Evolutionary conservation across 306 rosid genomes (phyloP), one percentile per base, ranked within the genome.

Genomic region (Lagenaria siceraria): DNA sequence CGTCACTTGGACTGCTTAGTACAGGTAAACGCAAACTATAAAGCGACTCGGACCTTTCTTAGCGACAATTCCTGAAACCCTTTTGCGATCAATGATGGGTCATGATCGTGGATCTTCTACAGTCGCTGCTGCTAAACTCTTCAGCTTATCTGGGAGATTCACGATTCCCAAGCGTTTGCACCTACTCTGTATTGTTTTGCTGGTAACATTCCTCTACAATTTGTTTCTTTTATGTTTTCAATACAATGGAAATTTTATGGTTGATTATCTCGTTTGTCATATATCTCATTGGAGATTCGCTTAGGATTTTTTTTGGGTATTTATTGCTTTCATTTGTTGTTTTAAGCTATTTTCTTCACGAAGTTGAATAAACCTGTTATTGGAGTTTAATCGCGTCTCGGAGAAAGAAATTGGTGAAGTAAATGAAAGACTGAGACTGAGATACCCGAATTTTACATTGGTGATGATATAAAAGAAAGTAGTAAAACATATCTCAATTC

Each of bases 51-150:
- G 46, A 63, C 12, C 71, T 33, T 51, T 19, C 71, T 31, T 11
- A 10, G 24, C 76, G 76, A 49, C 54, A 48, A 71, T 70, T 72
- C 40, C 74, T 14, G 27, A 48, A 72, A 0, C 42, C 14, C 42
- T 27, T 72, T 22, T 17, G 59, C 59, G 42, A 46, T 72, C 56
- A 72, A 72, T 24, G 60, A 72, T 72, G 76, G 76, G 24, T 72
- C 27, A 29, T 72, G 17, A 17, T 72, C 42, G 76, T 25, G 13
- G 76, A 72, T 72, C 75, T 21, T 42, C 75, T 6, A 14, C 75
- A 1, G 54, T 68, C 2, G 17, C 35, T 68, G 14, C 33, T 66
- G 36, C 75, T 22, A 42, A 22, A 5, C 5, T 42, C 5, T n/a
- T 10, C 38, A 68, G 33, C 74, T 21, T 43, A 12, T 42, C 55